Conservation (phyloP, 768 basidiomycete genomes). For the Russula brevipes region DNA sequence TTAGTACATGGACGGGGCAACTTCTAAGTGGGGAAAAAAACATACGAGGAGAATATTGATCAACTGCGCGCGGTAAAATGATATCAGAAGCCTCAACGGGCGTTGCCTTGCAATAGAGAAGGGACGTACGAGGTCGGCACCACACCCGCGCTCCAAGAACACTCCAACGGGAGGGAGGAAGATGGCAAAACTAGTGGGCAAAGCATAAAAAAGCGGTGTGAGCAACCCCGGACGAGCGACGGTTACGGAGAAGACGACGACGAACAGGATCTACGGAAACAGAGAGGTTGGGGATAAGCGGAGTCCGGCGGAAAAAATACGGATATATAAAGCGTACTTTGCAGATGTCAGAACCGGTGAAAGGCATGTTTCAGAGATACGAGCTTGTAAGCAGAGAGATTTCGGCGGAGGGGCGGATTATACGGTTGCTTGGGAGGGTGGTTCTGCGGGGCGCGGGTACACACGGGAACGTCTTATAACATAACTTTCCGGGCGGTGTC, state of each 20-base stretch:
- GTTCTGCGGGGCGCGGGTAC: neutral
- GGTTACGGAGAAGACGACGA: neutral
- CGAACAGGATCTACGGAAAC: constrained; percentile 42
- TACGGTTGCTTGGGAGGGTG: neutral
- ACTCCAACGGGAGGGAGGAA: constrained; percentile 81
- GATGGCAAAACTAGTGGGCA: constrained; percentile 50
- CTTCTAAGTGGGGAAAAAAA: constrained; percentile 10
- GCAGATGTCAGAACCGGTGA: constrained; percentile 71
- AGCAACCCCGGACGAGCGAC: neutral
- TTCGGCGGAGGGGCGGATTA: too few species aligned
- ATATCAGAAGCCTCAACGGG: neutral
- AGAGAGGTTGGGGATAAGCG: constrained; percentile 1
- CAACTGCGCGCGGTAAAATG: constrained; percentile 25
- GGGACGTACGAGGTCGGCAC: constrained; percentile 60
- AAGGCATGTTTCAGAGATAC: constrained; percentile 43
- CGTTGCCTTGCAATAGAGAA: neutral
- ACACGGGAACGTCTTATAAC: neutral
- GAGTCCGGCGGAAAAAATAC: neutral
- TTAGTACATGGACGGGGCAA: neutral
- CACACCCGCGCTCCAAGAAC: constrained; percentile 83
- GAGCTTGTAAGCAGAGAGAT: neutral
- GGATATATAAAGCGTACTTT: constrained; percentile 45
- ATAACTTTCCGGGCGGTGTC: too few species aligned
- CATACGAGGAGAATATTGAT: constrained; percentile 70
- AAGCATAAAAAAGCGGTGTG: neutral